phyloP scores from a whole-genome alignment of 2,329 filamentous ascomycete genomes.

The Claviceps quebecensis region DNA sequence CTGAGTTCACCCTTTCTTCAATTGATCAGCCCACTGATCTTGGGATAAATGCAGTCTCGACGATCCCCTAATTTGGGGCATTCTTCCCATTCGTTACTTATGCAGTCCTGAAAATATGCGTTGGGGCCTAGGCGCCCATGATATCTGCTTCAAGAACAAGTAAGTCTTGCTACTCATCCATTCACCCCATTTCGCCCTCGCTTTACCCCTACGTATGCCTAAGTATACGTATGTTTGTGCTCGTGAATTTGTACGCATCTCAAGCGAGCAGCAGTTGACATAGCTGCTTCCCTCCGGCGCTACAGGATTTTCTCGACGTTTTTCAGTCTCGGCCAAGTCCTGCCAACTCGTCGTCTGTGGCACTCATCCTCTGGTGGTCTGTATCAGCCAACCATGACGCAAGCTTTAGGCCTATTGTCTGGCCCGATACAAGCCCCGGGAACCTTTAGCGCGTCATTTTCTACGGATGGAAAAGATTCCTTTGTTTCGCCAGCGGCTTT shows the following conservation, averaged over 20 bases:
- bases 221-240: too few relatives aligned
- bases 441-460: conserved; percentile 35
- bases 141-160: conserved; percentile 88
- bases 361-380: conserved; percentile 72
- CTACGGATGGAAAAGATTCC: conserved; percentile 50
- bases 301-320: conserved; percentile 56
- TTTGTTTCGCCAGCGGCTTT: conserved; percentile 63
- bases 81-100: conserved; percentile 61
- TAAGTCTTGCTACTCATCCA: conserved; percentile 24
- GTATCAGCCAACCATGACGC: conserved; percentile 77
- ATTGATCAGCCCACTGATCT: background rate
- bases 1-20: background rate
- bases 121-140: conserved; percentile 84
- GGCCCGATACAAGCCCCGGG: conserved; percentile 35
- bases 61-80: conserved; percentile 88
- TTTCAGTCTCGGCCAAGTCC: conserved; percentile 78
- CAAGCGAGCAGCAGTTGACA: background rate
- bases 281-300: background rate
- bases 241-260: background rate
- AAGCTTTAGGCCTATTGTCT: conserved; percentile 75
- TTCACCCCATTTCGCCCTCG: background rate
- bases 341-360: conserved; percentile 71
- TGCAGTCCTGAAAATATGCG: conserved; percentile 62
- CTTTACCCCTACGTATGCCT: too few relatives aligned
- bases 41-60: conserved; percentile 50